Evolutionary conservation across 495 filamentous ascomycete species (phyloP), one percentile per base, ranked within the genome.

Genomic region (Filosporella fistucella): DNA sequence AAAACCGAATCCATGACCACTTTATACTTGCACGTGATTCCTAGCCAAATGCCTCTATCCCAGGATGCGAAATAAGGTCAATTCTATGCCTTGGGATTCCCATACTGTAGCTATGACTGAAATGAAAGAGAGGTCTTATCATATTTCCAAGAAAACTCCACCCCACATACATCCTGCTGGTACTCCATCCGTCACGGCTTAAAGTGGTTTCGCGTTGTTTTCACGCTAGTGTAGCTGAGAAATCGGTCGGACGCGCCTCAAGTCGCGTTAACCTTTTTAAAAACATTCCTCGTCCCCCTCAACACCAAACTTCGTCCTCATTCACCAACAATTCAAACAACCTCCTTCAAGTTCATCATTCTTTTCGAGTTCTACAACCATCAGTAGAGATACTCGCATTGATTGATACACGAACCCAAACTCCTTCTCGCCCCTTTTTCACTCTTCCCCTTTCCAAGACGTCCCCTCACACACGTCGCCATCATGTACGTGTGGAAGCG

Each of bases 401-500:
- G 23, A 37, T 38, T 18, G 4, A 39, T 22, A 18, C 9, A 42
- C 30, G 40, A 35, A 51, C 20, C 18, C 48, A 44, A 18, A 34
- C 30, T 38, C 41, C 26, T 36, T 33, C 22, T 39, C 13, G 6
- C 21, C 36, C 17, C 25, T 45, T 50, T 37, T 24, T 9, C 18
- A 30, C 34, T 37, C 37, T 13, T 36, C 29, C 29, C 35, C 30
- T 34, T 23, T 26, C 29, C 42, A 14, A 36, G 23, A 41, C 47
- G 12, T 37, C 29, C 5, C 13, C 32, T 21, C 22, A 50, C 38
- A 37, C 25, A 48, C 49, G 21, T 42, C 56, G 35, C 57, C 64
- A 62, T 62, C 50, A 80, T 80, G 76, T 80, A 71, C 62, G 76
- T 80, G 58, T 70, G 67, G 62, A 80, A 80, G 67, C 70, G 76